Percentiles rank a stretch among this genome's conserved stretches.
Conservation (phyloP, 208 protist species). For the Wallacemonas sp. region DNA sequence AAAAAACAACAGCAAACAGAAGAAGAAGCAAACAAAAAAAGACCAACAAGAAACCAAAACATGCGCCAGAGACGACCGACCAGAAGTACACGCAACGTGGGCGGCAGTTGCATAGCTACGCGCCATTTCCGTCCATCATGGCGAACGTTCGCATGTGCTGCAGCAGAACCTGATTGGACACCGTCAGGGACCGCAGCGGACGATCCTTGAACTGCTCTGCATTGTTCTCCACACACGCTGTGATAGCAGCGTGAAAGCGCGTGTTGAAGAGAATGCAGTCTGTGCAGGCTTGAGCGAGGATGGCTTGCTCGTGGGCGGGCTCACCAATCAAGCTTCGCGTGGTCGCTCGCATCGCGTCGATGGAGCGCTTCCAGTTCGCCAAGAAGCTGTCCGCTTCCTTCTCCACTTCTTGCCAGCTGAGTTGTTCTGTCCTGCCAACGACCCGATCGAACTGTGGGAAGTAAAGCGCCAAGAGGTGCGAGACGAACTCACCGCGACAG, state of each 20-base stretch:
- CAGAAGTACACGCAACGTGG: too few relatives aligned
- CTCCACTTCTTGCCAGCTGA: slow-evolving; percentile 34
- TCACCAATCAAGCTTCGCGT: slow-evolving; percentile 47
- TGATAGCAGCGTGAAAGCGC: slow-evolving; percentile 56
- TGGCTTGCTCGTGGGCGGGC: slow-evolving; percentile 40
- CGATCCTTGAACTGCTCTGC: slow-evolving; percentile 28
- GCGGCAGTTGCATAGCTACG: too few relatives aligned
- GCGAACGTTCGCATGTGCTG: slow-evolving; percentile 83
- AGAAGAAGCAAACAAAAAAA: too few relatives aligned
- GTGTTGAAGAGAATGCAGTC: slow-evolving; percentile 80
- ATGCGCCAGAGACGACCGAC: too few relatives aligned
- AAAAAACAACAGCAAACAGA: too few relatives aligned
- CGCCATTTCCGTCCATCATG: slow-evolving; percentile 23
- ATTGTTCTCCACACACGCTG: slow-evolving; percentile 26
- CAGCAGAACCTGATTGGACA: slow-evolving; percentile 77
- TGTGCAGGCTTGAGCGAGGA: slow-evolving; percentile 80
- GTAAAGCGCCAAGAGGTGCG: slow-evolving; percentile 35
- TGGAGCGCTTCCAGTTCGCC: slow-evolving; percentile 48
- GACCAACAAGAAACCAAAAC: not conserved
- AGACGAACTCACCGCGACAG: slow-evolving; percentile 39
- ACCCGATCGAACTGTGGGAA: slow-evolving; percentile 47
- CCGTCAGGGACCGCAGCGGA: slow-evolving; percentile 49
- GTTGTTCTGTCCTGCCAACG: slow-evolving; percentile 28
- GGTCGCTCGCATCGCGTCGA: slow-evolving; percentile 41
- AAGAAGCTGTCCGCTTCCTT: slow-evolving; percentile 58